Base-by-base conservation (phyloP, 1,139 yeast species). In the Yamadazyma kanchanaburiensis region DNA sequence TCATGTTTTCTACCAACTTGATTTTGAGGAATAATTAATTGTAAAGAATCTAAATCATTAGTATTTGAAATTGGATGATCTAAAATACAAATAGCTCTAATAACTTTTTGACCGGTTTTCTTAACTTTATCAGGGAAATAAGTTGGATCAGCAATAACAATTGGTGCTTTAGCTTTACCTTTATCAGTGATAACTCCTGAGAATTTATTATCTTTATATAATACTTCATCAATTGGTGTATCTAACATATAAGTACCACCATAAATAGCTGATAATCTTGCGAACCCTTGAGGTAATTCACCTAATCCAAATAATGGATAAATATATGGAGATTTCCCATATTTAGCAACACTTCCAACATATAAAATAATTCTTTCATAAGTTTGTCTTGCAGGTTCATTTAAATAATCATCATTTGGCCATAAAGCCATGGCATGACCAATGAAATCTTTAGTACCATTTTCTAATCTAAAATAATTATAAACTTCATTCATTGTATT, bases 401-500 rank as follows among this genome's bases (percentile, higher is more conserved):
- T 74, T 51, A 91, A 64, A 57, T 91, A 91, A 38, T 86, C 91
- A 52, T 91, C 98, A 46, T 88, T 89, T 18, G 94, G 75, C 84
- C 95, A 89, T 39, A 91, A 73, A 6, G 97, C 99, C 98, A 91
- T 94, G 12, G 98, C 94, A 58, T 91, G 98, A 25, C 98, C 99
- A 46, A 94, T 85, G 51, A 91, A 91, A 58, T 94, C 97, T 52
- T 87, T 83, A 19, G 98, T 89, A 26, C 96, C 96, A 37, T 77
- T 76, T 49, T 94, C 97, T 39, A 91, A 75, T 7, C 97, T 95
- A 53, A 82, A 94, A 57, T 91, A 82, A 53, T 76, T 74, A 59
- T 84, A 91, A 20, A 91, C 80, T 46, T 88, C 96, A 44, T 86
- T 86, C 94, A 91, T 91, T 33, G 96, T 86, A 58, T 83, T 83